Base-by-base conservation (phyloP, 2,329 filamentous ascomycete species). In the Stenocarpella maydis region DNA sequence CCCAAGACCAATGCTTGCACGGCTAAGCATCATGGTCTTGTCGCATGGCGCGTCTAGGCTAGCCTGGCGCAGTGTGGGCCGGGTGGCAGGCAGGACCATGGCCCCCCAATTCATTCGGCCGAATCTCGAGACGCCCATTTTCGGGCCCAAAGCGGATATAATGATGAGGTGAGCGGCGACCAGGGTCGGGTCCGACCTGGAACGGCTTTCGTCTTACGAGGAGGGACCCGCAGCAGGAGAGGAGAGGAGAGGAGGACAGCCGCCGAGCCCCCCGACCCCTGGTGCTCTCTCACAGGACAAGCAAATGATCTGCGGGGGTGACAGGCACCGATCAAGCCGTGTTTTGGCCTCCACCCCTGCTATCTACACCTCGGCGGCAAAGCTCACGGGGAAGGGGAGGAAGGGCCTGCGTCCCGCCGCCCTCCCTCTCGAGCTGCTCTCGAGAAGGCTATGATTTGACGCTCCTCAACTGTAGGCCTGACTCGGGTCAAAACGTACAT, bases 301-400 rank as follows among this genome's bases (percentile, higher is more conserved):
- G 58, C 58, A 63, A 63, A 53, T 54, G 55, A 64, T 68, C 49
- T 55, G 17, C 67, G 63, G 45, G 66, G 60, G 34, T 37, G 5
- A 52, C 54, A 53, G 66, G 28, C 66, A 45, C 55, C 58, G 1
- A 24, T 45, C 67, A 68, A 68, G 67, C 47, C 55, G 24, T 43
- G 66, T 63, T 68, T 68, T 43, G 45, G 50, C 54, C 53, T 53
- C 49, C 17, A 19, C 2, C 34, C 12, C 12, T 37, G 5, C 12
- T 31, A 12, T n/a, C 10, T 37, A 19, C 12, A 37, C 63, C 63
- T 52, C 26, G 63, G 63, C 37, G 49, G 63, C 21, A 37, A 37
- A 47, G 15, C 21, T 6, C 34, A 34, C 28, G 12, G 31, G 43
- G n/a, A 10, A 37, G 19, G 17, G 21, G 34, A 34, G 28, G 17